Percentiles rank a stretch among this genome's conserved stretches.
These are phyloP conservation scores for Coniferiporia weirii DNA, from an alignment of 1,284 basidiomycete species.

Conservation along the genomic window DNA sequence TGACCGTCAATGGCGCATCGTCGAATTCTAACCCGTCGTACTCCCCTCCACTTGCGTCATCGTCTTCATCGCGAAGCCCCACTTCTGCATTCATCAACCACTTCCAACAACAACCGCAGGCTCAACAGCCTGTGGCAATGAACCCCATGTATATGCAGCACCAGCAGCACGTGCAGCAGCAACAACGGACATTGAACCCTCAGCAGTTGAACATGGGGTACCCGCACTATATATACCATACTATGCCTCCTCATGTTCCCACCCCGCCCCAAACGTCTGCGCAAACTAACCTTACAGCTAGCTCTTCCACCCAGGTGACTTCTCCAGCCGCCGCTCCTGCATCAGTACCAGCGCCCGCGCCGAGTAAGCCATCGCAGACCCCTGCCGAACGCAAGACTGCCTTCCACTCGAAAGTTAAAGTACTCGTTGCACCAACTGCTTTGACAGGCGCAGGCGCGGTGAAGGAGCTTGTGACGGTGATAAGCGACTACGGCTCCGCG, in stretches of 20 bases:
- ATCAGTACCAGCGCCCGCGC: conserved; percentile 23
- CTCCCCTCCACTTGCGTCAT: conserved; percentile 9
- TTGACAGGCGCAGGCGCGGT: conserved; percentile 72
- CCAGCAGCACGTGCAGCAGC: conserved; percentile 28
- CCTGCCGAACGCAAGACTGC: conserved; percentile 38
- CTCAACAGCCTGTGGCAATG: conserved; percentile 24
- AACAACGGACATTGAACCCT: conserved; percentile 29
- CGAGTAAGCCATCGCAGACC: conserved; percentile 19
- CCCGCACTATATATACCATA: neutral
- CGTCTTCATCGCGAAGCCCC: conserved; percentile 19
- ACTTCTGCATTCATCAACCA: conserved; percentile 25
- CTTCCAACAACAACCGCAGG: conserved; percentile 24
- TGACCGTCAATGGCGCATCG: conserved; percentile 7
- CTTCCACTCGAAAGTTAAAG: conserved; percentile 45
- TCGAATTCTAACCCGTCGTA: conserved; percentile 6
- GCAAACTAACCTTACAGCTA: conserved; percentile 18
- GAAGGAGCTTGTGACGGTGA: conserved; percentile 44
- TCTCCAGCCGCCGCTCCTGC: conserved; percentile 21
- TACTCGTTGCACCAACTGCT: conserved; percentile 45
- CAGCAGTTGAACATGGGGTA: conserved; percentile 27
- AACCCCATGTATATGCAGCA: conserved; percentile 33
- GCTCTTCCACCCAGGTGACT: conserved; percentile 29
- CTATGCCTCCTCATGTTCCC: neutral
- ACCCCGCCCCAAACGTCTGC: conserved; percentile 1
- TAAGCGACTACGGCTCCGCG: conserved; percentile 52